Evolutionary conservation across 768 basidiomycete species (phyloP), one percentile per base, ranked within the genome.

Genomic region (Russula virescens): DNA sequence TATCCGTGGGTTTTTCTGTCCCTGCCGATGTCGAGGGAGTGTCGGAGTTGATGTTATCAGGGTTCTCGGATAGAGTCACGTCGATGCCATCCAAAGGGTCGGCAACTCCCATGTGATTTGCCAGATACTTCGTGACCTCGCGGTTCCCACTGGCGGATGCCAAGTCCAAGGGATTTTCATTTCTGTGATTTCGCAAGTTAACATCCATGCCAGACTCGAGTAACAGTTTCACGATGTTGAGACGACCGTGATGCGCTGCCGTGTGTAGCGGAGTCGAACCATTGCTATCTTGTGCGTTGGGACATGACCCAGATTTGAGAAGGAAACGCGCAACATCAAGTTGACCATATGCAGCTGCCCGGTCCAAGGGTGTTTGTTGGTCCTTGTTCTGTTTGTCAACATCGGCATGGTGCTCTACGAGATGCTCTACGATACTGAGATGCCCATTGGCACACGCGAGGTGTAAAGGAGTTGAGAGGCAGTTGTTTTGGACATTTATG

Each of bases 1-100:
- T 2, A n/a, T 19, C 16, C 0, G 9, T 0, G 21, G 19, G 1
- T 16, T 21, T 11, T 1, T 14, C n/a, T 0, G 3, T 3, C 0
- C 14, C 21, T 4, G 31, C 3, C 31, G 31, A 31, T 31, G 3
- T 8, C 31, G 31, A 31, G 3, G 31, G n/a, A 31, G 16, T 9
- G n/a, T 14, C 7, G 42, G 11, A 14, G 40, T 6, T 16, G 0
- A 3, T 14, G 28, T 1, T n/a, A 7, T 26, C 6, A 8, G 18
- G 19, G n/a, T 21, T 16, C 28, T 5, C 5, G 13, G 7, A 14
- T 25, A 5, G 8, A 3, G 18, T 55, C 26, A 50, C 28, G 10
- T 4, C 2, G 10, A 49, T 6, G 5, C 8, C 8, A 31, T 31
- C 31, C 31, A 31, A 31, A 31, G 31, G 31, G 31, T 31, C 31